Conservation (phyloP, 2,329 filamentous ascomycete genomes). For the Macrophomina tecta region DNA sequence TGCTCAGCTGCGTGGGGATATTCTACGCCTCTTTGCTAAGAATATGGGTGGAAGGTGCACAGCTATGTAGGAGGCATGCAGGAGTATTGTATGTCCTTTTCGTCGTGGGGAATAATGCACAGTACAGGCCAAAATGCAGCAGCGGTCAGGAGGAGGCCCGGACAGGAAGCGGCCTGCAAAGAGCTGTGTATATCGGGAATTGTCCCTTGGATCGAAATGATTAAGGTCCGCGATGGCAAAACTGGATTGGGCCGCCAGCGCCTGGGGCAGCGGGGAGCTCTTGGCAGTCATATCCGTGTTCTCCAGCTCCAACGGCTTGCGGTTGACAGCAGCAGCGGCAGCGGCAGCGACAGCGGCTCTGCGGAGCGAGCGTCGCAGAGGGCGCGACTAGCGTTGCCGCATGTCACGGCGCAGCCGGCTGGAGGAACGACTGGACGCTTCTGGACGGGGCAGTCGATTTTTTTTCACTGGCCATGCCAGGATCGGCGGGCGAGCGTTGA, state of each 20-base stretch:
- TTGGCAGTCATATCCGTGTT: background rate
- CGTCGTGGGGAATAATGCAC: background rate
- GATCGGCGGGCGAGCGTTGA: background rate
- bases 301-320: background rate
- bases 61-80: background rate
- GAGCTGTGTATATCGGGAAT: conserved; percentile 8
- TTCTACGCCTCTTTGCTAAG: conserved; percentile 3
- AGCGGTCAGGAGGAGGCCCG: background rate
- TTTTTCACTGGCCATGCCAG: background rate
- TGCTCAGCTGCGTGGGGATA: background rate
- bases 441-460: background rate
- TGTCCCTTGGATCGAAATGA: conserved; percentile 6
- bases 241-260: conserved; percentile 20
- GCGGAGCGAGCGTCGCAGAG: background rate
- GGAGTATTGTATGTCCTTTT: background rate
- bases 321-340: background rate
- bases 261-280: conserved; percentile 3
- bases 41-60: background rate
- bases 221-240: background rate
- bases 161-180: background rate
- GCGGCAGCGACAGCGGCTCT: too few relatives aligned
- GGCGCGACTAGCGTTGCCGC: conserved; percentile 1
- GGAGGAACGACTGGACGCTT: conserved; percentile 9
- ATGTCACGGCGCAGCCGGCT: background rate
- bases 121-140: background rate